Evolutionary conservation across 768 basidiomycete genomes (phyloP), one percentile per base, ranked within the genome.

Genomic region (Lactarius quietus): DNA sequence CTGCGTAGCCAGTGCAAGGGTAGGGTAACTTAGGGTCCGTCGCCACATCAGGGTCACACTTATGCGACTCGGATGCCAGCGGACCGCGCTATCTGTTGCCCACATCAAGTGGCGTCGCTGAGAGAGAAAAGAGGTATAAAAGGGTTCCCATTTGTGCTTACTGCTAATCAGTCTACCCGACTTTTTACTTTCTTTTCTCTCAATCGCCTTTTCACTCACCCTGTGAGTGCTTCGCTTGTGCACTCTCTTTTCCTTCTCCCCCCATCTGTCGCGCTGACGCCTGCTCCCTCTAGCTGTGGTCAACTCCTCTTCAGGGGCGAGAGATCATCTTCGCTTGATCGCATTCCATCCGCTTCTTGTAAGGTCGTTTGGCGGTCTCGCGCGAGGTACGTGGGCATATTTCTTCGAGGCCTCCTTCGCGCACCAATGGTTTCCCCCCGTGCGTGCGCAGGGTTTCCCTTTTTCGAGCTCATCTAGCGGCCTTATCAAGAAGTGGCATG

Each of bases 301-400:
- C 62, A 70, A 60, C 63, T 59, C 59, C 61, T 70, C 74, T 71
- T 66, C 65, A 63, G 66, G 70, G 61, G 68, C 66, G 64, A 70
- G 64, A 69, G 70, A 64, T 74, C 73, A 69, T 70, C 73, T 74
- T 69, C 74, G 69, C 62, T 58, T 70, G 70, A 72, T 68, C 72
- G 65, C 74, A 70, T 76, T 76, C 76, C 76, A 77, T 77, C 74
- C 70, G 76, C 76, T 77, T 77, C 76, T 74, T 77, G 75, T 77
- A 76, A 76, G 76, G 75, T 72, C 76, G 76, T 73, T 65, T 68
- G 76, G 71, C 69, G 76, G 76, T 70, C 76, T 77, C 76, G 71
- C 55, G 66, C 65, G 65, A 70, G 73, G 76, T 74, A 54, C n/a
- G 70, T 70, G 26, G 38, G 1, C 20, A 36, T 54, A 3, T 57